These are phyloP conservation scores for Physocladia obscura DNA, from an alignment of 192 early-diverging fungal species.

Conservation along the genomic window DNA sequence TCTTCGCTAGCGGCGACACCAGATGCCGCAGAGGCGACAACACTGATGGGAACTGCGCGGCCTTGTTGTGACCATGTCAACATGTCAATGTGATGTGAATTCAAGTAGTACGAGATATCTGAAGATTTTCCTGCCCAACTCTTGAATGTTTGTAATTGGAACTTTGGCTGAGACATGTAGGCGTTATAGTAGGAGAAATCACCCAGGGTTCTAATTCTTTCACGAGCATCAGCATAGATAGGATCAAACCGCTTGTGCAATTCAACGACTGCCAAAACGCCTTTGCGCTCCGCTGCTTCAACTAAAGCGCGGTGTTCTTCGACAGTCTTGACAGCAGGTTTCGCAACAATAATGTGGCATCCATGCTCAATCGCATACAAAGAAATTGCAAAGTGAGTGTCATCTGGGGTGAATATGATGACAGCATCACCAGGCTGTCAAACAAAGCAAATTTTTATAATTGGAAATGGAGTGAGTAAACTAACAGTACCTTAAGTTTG, in stretches of 20 bases:
- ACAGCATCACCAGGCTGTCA: conserved; percentile 40
- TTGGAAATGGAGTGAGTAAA: neutral
- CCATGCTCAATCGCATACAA: conserved; percentile 38
- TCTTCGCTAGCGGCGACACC: conserved; percentile 42
- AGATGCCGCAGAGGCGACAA: conserved; percentile 35
- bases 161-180: conserved; percentile 48
- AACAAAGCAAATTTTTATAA: no score
- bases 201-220: conserved; percentile 30
- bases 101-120: conserved; percentile 44
- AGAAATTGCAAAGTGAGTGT: conserved; percentile 45
- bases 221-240: conserved; percentile 47
- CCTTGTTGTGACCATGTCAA: conserved; percentile 39
- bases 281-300: conserved; percentile 33
- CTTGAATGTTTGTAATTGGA: conserved; percentile 42
- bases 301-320: conserved; percentile 34
- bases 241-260: conserved; percentile 52
- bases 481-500: conserved; percentile 1
- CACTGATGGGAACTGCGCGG: conserved; percentile 32
- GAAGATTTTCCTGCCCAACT: conserved; percentile 45
- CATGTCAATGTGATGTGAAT: conserved; percentile 50
- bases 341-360: conserved; percentile 46
- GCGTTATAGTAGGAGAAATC: conserved; percentile 43
- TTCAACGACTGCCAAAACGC: conserved; percentile 41
- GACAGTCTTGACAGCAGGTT: conserved; percentile 47
- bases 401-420: conserved; percentile 50